Base-by-base conservation (phyloP, 768 basidiomycete species). In the Lentinus brumalis region DNA sequence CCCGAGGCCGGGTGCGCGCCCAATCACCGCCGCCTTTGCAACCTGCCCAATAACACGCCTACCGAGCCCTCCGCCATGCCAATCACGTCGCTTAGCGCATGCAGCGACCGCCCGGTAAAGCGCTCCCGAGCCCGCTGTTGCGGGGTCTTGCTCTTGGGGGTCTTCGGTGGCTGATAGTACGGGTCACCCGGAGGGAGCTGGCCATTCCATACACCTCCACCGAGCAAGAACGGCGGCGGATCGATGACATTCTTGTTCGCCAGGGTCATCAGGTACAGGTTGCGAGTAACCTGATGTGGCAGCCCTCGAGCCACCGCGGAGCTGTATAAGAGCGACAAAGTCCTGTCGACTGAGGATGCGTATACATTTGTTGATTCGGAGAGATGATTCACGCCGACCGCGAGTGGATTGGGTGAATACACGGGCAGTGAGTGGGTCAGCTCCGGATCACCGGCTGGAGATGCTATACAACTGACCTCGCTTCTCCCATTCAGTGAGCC, bases 271-370 rank as follows among this genome's bases (percentile, higher is more conserved):
- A 65, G 52, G 84, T 64, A 21, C 12, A 88, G 72, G 66, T 90
- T 89, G 16, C 80, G 80, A 6, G 86, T 85, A 6, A 85, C 65
- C 58, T 74, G 75, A 68, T 89, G 86, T 11, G 88, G 71, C 14
- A 88, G 73, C 14, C 90, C 90, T 30, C 87, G 82, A 38, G 83
- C 81, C 59, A 78, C 76, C 4, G 83, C 81, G n/a, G 90, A 86
- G 30, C 78, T 83, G 72, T 83, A 80, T 49, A 92, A 70, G 9
- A 92, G 64, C 35, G 78, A 77, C 42, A 92, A 77, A 0, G 89
- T 90, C 60, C 79, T 81, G 67, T 92, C 89, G 72, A 89, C 91
- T 92, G 29, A 41, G 12, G 53, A 45, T 4, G 10, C 14, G 9
- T 7, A 10, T 6, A 30, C 16, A n/a, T 42, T 42, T 42, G 7